Base-by-base conservation (phyloP, 345 rosid species). In the Isatis tinctoria region DNA sequence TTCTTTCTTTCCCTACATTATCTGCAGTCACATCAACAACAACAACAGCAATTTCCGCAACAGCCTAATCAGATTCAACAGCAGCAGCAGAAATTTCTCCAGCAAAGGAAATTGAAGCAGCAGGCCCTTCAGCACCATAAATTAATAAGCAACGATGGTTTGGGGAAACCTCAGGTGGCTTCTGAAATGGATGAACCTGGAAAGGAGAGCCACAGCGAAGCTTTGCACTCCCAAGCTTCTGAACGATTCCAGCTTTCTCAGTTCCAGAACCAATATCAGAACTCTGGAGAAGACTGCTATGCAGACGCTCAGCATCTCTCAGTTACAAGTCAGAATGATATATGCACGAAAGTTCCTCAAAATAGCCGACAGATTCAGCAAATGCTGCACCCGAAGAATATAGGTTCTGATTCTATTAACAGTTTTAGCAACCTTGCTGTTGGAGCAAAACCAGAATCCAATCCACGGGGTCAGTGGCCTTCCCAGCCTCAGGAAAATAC, bases 191-290 rank as follows among this genome's bases (percentile, higher is more conserved):
- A 36, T 67, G 97, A 90, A 81, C 86, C 94, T 68, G 91, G 81
- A 56, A 68, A 78, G 61, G 90, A 86, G 76, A 86, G 64, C 72
- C 86, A 61, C 36, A 79, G 78, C 52, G 87, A 80, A 59, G 69
- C 82, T 65, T 48, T 86, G 67, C 85, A 76, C 65, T 78, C 91
- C 20, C 92, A 87, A 81, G 70, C 82, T 64, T 69, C 91, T 54
- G 96, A 85, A 58, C 86, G 68, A 48, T 73, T 82, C 74, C 88
- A 84, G 80, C 82, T 86, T 47, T 67, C 90, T 35, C 93, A 86
- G 75, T 47, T 82, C 70, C 94, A 87, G 80, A 86, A 82, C 73
- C 94, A 87, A 53, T 87, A 85, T 67, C 90, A 87, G 54, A 87
- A 81, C 61, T 71, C 84, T 41, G 72, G 81, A 60, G 94, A 84